These are phyloP conservation scores for Aspergillus oerlinghausenensis DNA, from an alignment of 2,329 filamentous ascomycete species.

Conservation along the genomic window DNA sequence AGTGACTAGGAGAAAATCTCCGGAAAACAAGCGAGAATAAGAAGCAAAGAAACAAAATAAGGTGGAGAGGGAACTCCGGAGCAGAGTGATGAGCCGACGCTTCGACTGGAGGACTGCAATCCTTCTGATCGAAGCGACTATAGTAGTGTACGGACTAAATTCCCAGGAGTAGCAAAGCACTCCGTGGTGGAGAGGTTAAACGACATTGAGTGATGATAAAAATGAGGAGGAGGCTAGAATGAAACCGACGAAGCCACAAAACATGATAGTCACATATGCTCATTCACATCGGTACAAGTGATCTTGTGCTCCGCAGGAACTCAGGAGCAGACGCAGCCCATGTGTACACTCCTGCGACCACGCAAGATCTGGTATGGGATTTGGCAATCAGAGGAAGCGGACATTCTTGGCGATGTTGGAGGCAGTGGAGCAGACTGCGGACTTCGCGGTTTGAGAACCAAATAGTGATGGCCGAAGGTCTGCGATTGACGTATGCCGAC, in stretches of 20 bases:
- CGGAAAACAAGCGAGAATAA: conserved; percentile 7
- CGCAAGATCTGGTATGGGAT: conserved; percentile 19
- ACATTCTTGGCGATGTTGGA: conserved; percentile 22
- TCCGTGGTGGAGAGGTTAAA: background rate
- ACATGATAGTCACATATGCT: background rate
- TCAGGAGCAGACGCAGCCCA: background rate
- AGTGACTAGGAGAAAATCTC: conserved; percentile 25
- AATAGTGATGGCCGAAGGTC: background rate
- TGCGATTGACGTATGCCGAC: background rate
- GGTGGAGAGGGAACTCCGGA: background rate
- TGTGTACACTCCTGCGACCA: conserved; percentile 10
- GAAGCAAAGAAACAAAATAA: conserved; percentile 4
- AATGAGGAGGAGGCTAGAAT: no score
- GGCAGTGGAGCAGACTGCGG: conserved; percentile 16
- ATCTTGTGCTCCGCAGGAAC: background rate
- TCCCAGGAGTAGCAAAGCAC: background rate
- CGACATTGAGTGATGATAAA: background rate
- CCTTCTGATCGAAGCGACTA: background rate
- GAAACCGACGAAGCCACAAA: no score
- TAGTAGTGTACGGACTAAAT: background rate
- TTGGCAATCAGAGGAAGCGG: conserved; percentile 17
- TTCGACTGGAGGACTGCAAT: no score
- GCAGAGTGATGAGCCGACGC: background rate
- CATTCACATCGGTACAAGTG: background rate
- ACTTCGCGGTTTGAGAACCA: conserved; percentile 4